phyloP scores from a whole-genome alignment of 345 rosid species.

The Mallotus nudiflorus region DNA sequence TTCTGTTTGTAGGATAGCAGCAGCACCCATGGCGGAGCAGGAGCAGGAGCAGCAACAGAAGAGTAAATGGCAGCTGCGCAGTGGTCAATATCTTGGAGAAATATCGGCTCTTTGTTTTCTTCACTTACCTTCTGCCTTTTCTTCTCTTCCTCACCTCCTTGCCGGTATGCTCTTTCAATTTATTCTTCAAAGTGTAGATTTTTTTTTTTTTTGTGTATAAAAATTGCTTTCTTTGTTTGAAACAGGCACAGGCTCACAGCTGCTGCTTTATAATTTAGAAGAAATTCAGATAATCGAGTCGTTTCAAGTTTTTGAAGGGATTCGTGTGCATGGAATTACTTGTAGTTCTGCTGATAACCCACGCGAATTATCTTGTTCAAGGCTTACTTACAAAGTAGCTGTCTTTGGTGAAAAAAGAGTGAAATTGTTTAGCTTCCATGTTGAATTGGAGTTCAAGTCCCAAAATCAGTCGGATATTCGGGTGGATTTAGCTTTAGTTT shows the following conservation, averaged over 20 bases:
- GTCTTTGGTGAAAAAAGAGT: slow-evolving; percentile 77
- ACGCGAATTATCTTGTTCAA: slow-evolving; percentile 22
- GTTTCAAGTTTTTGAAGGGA: slow-evolving; percentile 78
- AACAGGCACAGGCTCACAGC: slow-evolving; percentile 82
- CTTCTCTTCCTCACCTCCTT: slow-evolving; percentile 57
- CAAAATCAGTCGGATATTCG: slow-evolving; percentile 21
- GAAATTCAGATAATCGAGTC: slow-evolving; percentile 47
- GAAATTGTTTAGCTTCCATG: slow-evolving; percentile 49
- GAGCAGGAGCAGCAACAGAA: slow-evolving; percentile 29
- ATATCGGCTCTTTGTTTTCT: slow-evolving; percentile 79
- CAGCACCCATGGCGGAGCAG: slow-evolving; percentile 40
- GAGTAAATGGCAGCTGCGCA: slow-evolving; percentile 40
- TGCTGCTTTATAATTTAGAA: slow-evolving; percentile 60
- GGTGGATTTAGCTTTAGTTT: slow-evolving; percentile 41
- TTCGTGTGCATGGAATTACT: slow-evolving; percentile 82
- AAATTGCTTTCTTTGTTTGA: neutral
- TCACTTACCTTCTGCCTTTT: slow-evolving; percentile 49
- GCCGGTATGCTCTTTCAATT: slow-evolving; percentile 44
- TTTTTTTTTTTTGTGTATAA: neutral
- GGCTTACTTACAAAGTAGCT: slow-evolving; percentile 41
- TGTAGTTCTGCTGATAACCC: slow-evolving; percentile 24
- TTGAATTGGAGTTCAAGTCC: no score
- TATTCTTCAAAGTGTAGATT: neutral
- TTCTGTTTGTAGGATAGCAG: slow-evolving; percentile 7
- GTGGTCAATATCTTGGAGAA: slow-evolving; percentile 79